phyloP scores from a whole-genome alignment of 1,139 yeast species.

The Spathaspora sp. region DNA sequence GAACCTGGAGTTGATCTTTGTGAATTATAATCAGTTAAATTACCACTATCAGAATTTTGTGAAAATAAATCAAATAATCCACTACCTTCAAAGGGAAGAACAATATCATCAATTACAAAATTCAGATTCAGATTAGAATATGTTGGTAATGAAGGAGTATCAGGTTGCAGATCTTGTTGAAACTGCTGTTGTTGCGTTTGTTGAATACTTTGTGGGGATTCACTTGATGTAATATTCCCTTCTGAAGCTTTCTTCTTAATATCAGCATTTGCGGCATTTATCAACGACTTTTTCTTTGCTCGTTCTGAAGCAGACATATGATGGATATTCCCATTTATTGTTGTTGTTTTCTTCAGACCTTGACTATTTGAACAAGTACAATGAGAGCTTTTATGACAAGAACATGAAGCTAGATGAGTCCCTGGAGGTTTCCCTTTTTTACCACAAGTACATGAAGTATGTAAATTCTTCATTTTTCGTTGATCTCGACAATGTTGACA shows the following conservation, averaged over 20 bases:
- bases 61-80: conserved; percentile 33
- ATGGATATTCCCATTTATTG: conserved; percentile 13
- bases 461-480: conserved; percentile 67
- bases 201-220: conserved; percentile 10
- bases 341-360: conserved; percentile 13
- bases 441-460: conserved; percentile 75
- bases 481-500: conserved; percentile 85
- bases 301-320: conserved; percentile 23
- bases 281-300: conserved; percentile 28
- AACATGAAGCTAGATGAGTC: conserved; percentile 51
- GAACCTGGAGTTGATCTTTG: conserved; percentile 6
- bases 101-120: conserved; percentile 33
- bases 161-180: conserved; percentile 6
- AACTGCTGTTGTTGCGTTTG: conserved; percentile 6
- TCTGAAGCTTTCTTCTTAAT: conserved; percentile 11
- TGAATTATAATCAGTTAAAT: conserved; percentile 4
- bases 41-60: conserved; percentile 8
- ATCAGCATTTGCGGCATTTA: conserved; percentile 23
- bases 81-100: conserved; percentile 30
- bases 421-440: conserved; percentile 50
- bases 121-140: conserved; percentile 15
- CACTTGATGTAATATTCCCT: conserved; percentile 5
- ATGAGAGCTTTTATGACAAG: conserved; percentile 51
- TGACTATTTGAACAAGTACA: conserved; percentile 57
- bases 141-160: conserved; percentile 1